These are phyloP conservation scores for Leccinum broughii DNA, from an alignment of 768 basidiomycete species.

Conservation along the genomic window DNA sequence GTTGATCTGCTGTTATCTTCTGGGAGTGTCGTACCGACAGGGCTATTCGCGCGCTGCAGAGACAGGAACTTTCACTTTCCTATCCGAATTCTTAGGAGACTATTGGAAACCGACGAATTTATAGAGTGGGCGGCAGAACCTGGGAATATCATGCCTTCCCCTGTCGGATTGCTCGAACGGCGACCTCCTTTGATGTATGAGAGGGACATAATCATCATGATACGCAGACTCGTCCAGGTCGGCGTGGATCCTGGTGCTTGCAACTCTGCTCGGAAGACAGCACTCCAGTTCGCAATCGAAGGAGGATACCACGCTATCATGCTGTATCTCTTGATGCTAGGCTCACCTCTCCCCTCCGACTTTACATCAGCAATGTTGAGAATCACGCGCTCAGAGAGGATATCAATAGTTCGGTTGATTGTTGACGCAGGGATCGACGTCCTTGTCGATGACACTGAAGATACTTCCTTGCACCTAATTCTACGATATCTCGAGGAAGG, in stretches of 20 bases:
- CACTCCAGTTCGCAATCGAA: slow-evolving; percentile 1
- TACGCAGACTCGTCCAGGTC: slow-evolving; percentile 10
- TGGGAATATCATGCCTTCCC: background rate
- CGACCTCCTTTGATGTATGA: slow-evolving; percentile 7
- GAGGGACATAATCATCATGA: slow-evolving; percentile 6
- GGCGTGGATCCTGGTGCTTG: background rate
- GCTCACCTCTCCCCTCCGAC: background rate
- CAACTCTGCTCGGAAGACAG: background rate
- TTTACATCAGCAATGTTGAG: background rate
- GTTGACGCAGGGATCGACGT: background rate
- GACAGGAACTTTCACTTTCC: slow-evolving; percentile 4
- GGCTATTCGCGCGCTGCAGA: background rate
- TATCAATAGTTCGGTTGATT: background rate
- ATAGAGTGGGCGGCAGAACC: slow-evolving; percentile 10
- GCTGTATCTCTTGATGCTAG: slow-evolving; percentile 1
- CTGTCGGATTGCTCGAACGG: slow-evolving; percentile 1
- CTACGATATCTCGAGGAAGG: background rate
- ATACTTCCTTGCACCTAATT: background rate
- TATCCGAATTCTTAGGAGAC: slow-evolving; percentile 3
- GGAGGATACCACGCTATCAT: slow-evolving; percentile 3
- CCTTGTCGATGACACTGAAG: background rate
- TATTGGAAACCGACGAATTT: slow-evolving; percentile 11
- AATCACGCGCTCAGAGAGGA: background rate
- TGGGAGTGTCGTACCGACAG: slow-evolving; percentile 5
- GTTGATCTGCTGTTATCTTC: slow-evolving; percentile 2